phyloP scores from a whole-genome alignment of 345 rosid genomes.

The Populus simonii region DNA sequence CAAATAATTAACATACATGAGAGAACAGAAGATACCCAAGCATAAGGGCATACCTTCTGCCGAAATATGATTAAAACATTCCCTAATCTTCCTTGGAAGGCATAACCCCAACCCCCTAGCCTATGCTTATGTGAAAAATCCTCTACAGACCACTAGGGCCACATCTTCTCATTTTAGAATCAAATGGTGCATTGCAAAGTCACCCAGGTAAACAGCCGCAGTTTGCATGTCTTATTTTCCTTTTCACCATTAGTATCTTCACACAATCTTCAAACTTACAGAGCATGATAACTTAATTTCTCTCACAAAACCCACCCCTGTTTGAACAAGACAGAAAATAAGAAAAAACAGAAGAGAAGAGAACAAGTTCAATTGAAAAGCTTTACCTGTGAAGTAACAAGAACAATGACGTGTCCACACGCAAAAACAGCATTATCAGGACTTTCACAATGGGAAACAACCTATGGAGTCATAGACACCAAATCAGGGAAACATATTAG shows the following conservation, averaged over 20 bases:
- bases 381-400: conserved; percentile 71
- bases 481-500: conserved; percentile 3
- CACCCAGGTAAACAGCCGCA: not conserved
- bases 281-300: not conserved
- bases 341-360: not conserved
- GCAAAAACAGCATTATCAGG: conserved; percentile 66
- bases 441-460: conserved; percentile 56
- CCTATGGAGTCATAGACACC: conserved; percentile 36
- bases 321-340: not conserved
- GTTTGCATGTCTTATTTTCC: not conserved
- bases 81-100: not conserved
- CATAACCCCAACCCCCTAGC: not conserved
- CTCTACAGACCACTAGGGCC: not conserved
- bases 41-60: not conserved
- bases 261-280: not conserved
- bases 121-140: not conserved
- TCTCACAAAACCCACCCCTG: not conserved
- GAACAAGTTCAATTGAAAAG: not conserved
- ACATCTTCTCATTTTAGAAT: not conserved
- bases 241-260: not conserved
- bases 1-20: conserved; percentile 1
- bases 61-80: not conserved
- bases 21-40: not conserved
- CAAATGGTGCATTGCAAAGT: not conserved
- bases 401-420: conserved; percentile 63